Evolutionary conservation across 345 rosid species (phyloP).

Genomic region (Populus euphratica): DNA sequence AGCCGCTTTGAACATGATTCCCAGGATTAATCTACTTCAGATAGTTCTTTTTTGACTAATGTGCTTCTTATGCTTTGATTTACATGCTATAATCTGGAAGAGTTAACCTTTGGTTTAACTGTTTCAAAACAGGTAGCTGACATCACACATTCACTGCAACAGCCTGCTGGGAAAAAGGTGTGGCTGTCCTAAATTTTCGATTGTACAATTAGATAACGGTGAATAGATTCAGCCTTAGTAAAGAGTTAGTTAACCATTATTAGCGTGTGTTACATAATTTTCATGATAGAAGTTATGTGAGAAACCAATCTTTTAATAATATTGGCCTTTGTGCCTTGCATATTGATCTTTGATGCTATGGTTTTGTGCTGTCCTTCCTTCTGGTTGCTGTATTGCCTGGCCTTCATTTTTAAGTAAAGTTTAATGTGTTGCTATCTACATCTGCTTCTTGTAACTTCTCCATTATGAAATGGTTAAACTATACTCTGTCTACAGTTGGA

Average conservation of each 20-base stretch:
- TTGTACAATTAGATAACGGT: not conserved
- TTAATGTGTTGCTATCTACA: not conserved
- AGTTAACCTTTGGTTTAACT: slow-evolving; percentile 2
- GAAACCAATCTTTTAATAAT: not conserved
- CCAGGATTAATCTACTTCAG: not conserved
- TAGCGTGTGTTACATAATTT: not conserved
- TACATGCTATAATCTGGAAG: slow-evolving; percentile 1
- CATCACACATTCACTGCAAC: slow-evolving; percentile 88
- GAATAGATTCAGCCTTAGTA: not conserved
- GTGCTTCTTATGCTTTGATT: not conserved
- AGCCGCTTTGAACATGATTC: not conserved
- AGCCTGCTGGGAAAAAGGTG: slow-evolving; percentile 96
- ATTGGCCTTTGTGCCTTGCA: not conserved
- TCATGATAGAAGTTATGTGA: not conserved
- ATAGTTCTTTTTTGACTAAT: not conserved
- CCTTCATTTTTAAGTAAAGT: not conserved
- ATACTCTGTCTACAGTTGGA: slow-evolving; percentile 56
- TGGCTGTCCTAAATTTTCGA: slow-evolving; percentile 6
- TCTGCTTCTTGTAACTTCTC: not conserved
- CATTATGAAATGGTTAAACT: slow-evolving; percentile 4
- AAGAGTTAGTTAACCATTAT: not conserved
- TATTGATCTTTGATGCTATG: not conserved
- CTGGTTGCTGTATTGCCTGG: not conserved
- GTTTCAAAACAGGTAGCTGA: slow-evolving; percentile 73
- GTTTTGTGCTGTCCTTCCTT: not conserved